Percentiles rank a stretch among this genome's conserved stretches.
These are phyloP conservation scores for Kurtzmaniella quercitrusa DNA, from an alignment of 1,139 yeast species.

Conservation along the genomic window DNA sequence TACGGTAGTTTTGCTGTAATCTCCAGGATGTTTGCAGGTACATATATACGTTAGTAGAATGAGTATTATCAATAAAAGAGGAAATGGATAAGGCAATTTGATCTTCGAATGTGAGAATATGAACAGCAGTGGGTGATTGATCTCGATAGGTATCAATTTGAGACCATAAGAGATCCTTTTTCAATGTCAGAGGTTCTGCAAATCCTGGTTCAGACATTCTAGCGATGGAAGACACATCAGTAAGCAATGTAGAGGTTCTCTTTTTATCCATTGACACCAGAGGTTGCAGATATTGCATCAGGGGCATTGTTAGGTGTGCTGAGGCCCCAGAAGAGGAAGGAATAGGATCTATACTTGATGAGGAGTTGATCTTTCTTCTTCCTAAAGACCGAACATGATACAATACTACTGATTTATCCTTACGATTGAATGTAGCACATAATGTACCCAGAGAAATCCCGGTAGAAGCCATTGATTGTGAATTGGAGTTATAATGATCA, in stretches of 20 bases:
- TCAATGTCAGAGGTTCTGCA: conserved; percentile 27
- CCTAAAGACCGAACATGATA: conserved; percentile 50
- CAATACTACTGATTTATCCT: conserved; percentile 39
- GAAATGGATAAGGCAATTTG: conserved; percentile 56
- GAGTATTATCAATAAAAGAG: conserved; percentile 19
- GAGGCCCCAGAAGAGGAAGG: not conserved
- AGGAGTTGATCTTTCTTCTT: not conserved
- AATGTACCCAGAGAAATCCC: conserved; percentile 22
- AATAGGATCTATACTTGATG: not conserved
- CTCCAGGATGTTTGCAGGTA: conserved; percentile 38
- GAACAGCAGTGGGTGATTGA: conserved; percentile 33
- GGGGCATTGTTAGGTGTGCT: not conserved
- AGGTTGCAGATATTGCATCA: conserved; percentile 4
- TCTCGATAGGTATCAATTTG: conserved; percentile 46
- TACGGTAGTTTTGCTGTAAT: conserved; percentile 27
- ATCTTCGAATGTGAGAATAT: conserved; percentile 43
- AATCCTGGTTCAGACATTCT: conserved; percentile 44
- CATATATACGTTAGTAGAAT: conserved; percentile 43
- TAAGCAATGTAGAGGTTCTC: conserved; percentile 48
- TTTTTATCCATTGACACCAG: conserved; percentile 44
- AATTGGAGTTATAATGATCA: conserved; percentile 3
- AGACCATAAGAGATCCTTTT: conserved; percentile 68
- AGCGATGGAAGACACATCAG: conserved; percentile 57
- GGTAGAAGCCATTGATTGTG: not conserved
- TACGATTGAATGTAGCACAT: conserved; percentile 50